Percentiles rank a stretch among this genome's conserved stretches.
These are phyloP conservation scores for Raffaelea ambrosiae DNA, from an alignment of 2,329 filamentous ascomycete species.

Conservation along the genomic window DNA sequence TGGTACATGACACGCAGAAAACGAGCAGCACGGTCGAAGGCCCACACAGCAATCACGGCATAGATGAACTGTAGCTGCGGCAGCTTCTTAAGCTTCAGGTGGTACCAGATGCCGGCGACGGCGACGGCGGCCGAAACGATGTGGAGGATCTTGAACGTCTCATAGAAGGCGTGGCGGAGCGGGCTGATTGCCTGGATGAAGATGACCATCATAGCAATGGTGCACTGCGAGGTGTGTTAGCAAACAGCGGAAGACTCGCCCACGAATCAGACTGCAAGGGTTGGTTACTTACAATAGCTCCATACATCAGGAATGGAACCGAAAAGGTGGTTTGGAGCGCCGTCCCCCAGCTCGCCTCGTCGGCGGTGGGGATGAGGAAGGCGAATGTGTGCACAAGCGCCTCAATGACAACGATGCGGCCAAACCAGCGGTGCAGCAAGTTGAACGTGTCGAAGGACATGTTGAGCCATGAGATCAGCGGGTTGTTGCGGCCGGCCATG, in stretches of 20 bases:
- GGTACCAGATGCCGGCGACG: slow-evolving; percentile 59
- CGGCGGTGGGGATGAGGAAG: slow-evolving; percentile 39
- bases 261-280: too few species aligned
- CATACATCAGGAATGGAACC: slow-evolving; percentile 46
- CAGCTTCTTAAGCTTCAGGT: slow-evolving; percentile 45
- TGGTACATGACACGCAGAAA: slow-evolving; percentile 52
- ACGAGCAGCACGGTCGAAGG: slow-evolving; percentile 52
- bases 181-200: slow-evolving; percentile 61
- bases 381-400: slow-evolving; percentile 56
- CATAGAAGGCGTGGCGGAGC: slow-evolving; percentile 70
- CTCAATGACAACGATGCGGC: slow-evolving; percentile 65
- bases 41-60: slow-evolving; percentile 59
- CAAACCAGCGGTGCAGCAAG: slow-evolving; percentile 71
- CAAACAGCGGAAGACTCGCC: background rate
- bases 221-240: slow-evolving; percentile 32
- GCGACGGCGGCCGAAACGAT: slow-evolving; percentile 53
- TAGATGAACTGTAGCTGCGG: slow-evolving; percentile 52
- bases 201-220: slow-evolving; percentile 52
- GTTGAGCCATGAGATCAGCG: slow-evolving; percentile 60
- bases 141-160: slow-evolving; percentile 67
- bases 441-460: slow-evolving; percentile 81
- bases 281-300: slow-evolving; percentile 48
- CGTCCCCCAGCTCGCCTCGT: slow-evolving; percentile 37
- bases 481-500: slow-evolving; percentile 69
- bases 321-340: slow-evolving; percentile 26